Evolutionary conservation across 495 filamentous ascomycete species (phyloP), one percentile per base, ranked within the genome.

Genomic region (Xylona heveae): DNA sequence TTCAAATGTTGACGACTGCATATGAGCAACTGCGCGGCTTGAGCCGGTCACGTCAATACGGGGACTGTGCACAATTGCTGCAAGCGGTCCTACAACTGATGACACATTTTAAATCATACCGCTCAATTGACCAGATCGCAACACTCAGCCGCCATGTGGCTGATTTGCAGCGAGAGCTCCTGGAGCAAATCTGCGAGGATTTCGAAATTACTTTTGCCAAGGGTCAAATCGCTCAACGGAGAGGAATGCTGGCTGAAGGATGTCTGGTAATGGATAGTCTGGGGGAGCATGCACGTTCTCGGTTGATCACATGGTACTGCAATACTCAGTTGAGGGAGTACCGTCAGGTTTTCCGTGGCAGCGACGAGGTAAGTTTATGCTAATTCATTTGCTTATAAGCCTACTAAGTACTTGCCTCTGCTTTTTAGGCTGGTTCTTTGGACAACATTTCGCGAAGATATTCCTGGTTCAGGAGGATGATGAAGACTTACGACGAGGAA

Each of bases 1-100:
- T 99, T 38, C 88, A 99, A 62, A 95, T 99, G 88, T 55, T 99
- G 45, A 95, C 88, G 6, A 99, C 85, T 4, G 88, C 88, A 17
- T 95, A 94, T 54, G 88, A 95, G 44, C 90, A 95, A 55, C 70
- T 99, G 17, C 69, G 78, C 34, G 78, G 70, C 20, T 61, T 92
- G 33, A 74, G 77, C 38, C 79, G 74, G 46, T 74, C 76, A 16
- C 62, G 84, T 40, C 88, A 99, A 52, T 99, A 99, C 51, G 66
- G 81, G 37, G 90, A 99, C 55, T 99, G 88, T 48, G 81, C 90
- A 22, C 82, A 88, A 45, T 60, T 99, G 32, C 66, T 99, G 33
- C 80, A 92, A 51, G 88, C 90, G 3, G 88, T 99, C 24, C 70
- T 95, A 38, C 88, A 99, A 64, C 71, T 99, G 19, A 93, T 94